Evolutionary conservation across 345 rosid species (phyloP), one percentile per base, ranked within the genome.

Genomic region (Corymbia maculata): DNA sequence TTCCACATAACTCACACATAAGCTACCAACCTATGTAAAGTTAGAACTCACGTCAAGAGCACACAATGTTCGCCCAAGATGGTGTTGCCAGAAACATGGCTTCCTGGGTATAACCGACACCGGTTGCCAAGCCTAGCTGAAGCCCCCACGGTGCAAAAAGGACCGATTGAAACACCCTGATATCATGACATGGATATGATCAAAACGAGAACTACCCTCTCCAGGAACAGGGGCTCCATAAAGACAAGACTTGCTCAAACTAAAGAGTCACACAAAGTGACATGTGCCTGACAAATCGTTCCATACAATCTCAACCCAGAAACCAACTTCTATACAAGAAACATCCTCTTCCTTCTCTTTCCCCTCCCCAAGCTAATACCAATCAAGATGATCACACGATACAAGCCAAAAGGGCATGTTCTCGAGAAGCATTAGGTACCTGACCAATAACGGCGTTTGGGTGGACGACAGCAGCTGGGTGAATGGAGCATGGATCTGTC

Each of bases 81-180:
- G 3, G 98, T 93, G 85, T 97, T 90, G 52, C 99, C 99, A 88
- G 93, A 95, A 88, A 97, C 88, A 93, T 96, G 98, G 94, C 98
- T 94, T 0, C 93, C 91, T 22, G 99, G 96, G 92, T 94, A 87
- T 64, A 97, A 92, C 28, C 55, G 96, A 91, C 99, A 96, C 61
- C 93, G 95, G 86, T 95, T 92, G 68, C 98, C 99, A 24, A 97
- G 93, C 93, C 92, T 97, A 52, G 89, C 97, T 47, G 94, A 91
- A 86, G 99, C 93, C n/a, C 99, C 97, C 85, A 97, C 88, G 24
- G 98, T 94, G 91, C 99, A 97, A 90, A 92, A 95, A 10, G 99
- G 96, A 87, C 99, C 99, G 61, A 97, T 88, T 16, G 95, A 92
- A 90, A 94, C 99, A 86, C 93, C 98, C 99, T 97, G 85, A 85